phyloP scores from a whole-genome alignment of 495 filamentous ascomycete genomes.

The Aspergillus diversus region DNA sequence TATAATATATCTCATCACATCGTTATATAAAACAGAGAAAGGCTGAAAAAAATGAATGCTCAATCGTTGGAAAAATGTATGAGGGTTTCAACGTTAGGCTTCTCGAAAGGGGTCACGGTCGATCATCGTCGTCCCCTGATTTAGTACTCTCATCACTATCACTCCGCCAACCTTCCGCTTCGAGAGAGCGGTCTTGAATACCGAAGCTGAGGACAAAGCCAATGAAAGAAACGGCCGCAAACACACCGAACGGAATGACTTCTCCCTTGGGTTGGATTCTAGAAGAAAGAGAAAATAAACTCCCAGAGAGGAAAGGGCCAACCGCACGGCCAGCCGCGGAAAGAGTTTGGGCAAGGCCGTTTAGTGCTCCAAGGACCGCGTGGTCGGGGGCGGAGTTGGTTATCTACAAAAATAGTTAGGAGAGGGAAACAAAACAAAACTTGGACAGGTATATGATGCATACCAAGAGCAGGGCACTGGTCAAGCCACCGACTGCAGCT shows the following conservation, averaged over 20 bases:
- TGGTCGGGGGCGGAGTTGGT: constrained; percentile 91
- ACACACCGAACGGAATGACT: constrained; percentile 78
- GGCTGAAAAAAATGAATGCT: not conserved
- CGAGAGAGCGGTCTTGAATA: constrained; percentile 63
- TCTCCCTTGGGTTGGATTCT: constrained; percentile 79
- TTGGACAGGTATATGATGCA: constrained; percentile 28
- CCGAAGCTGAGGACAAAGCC: constrained; percentile 78
- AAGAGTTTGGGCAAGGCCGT: constrained; percentile 92
- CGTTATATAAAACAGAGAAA: constrained; percentile 2
- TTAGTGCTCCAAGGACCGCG: constrained; percentile 84
- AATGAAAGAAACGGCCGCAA: constrained; percentile 74
- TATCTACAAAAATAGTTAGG: constrained; percentile 56
- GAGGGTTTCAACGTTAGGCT: too few relatives aligned
- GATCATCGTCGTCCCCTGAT: constrained; percentile 47
- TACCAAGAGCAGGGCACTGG: constrained; percentile 85
- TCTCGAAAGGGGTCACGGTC: too few relatives aligned
- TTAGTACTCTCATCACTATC: constrained; percentile 54
- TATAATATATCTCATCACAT: constrained; percentile 6
- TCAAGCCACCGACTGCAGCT: constrained; percentile 84
- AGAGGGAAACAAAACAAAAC: not conserved
- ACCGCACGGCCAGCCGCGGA: constrained; percentile 87
- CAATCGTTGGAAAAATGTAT: too few relatives aligned
- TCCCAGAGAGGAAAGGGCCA: constrained; percentile 86
- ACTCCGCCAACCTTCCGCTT: constrained; percentile 64
- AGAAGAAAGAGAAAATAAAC: constrained; percentile 75